Conservation (phyloP, 176 grass and related monocot genomes). For the Triticum urartu region DNA sequence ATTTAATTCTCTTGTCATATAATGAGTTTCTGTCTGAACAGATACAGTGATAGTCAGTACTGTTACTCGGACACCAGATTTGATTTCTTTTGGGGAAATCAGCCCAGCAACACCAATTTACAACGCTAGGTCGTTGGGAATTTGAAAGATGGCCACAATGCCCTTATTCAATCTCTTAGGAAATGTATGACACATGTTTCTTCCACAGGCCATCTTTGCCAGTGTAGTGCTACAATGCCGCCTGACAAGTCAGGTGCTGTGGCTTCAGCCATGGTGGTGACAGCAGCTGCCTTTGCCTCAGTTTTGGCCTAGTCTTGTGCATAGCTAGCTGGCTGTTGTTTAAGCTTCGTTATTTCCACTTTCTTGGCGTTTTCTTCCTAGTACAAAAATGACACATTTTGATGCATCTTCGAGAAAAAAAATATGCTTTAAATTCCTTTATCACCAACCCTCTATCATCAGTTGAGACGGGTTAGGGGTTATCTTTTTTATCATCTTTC, state of each 20-base stretch:
- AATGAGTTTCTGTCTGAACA: conserved; percentile 6
- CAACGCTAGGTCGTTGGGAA: neutral
- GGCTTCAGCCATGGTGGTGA: too few relatives aligned
- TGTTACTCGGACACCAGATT: neutral
- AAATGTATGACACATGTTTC: neutral
- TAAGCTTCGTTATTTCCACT: too few relatives aligned
- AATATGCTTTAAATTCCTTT: neutral
- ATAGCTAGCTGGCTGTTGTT: too few relatives aligned
- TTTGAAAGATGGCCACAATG: neutral
- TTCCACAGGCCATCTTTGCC: neutral
- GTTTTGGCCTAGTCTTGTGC: too few relatives aligned
- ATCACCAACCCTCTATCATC: neutral
- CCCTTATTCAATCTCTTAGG: neutral
- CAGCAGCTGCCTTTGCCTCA: too few relatives aligned
- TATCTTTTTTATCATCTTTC: neutral
- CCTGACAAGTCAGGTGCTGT: too few relatives aligned
- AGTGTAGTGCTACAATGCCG: too few relatives aligned
- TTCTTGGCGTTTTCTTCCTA: too few relatives aligned
- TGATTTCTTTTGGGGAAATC: neutral
- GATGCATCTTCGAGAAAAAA: too few relatives aligned
- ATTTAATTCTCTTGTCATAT: conserved; percentile 4
- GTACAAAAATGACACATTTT: too few relatives aligned
- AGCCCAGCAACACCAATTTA: neutral
- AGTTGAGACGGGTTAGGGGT: too few relatives aligned
- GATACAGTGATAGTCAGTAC: neutral